Percentiles rank a stretch among this genome's conserved stretches.
These are phyloP conservation scores for button mushroom (Agaricus bisporus) DNA, from an alignment of 768 basidiomycete genomes.

Conservation along the genomic window DNA sequence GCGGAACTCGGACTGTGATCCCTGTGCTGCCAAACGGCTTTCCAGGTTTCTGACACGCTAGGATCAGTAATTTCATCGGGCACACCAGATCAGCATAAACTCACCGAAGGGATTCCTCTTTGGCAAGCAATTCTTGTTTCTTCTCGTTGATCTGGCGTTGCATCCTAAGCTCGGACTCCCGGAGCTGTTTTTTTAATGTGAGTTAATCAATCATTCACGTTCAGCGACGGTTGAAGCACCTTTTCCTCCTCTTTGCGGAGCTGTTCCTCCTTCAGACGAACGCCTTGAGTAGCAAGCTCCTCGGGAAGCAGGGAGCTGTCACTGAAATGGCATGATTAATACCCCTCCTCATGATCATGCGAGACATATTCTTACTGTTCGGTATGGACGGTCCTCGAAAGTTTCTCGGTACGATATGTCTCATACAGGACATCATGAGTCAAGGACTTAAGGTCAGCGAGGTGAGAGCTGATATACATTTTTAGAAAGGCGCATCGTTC, in stretches of 20 bases:
- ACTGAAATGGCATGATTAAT: constrained; percentile 29
- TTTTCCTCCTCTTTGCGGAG: constrained; percentile 96
- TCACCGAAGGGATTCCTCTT: constrained; percentile 89
- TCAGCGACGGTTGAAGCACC: constrained; percentile 26
- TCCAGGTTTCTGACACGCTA: constrained; percentile 68
- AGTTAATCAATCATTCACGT: too few species aligned
- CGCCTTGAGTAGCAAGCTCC: constrained; percentile 94
- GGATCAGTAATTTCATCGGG: not conserved
- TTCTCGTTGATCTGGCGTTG: constrained; percentile 98
- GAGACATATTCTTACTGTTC: constrained; percentile 48
- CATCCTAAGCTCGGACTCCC: constrained; percentile 96
- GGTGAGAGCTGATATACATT: constrained; percentile 62
- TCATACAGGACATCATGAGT: constrained; percentile 94
- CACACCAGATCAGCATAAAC: constrained; percentile 14
- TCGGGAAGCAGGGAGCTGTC: constrained; percentile 92
- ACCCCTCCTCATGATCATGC: too few species aligned
- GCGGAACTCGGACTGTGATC: constrained; percentile 74
- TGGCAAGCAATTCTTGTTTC: constrained; percentile 92
- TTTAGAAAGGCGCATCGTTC: constrained; percentile 5
- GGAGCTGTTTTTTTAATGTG: constrained; percentile 45
- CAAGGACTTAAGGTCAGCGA: constrained; percentile 90
- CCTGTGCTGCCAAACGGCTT: constrained; percentile 86
- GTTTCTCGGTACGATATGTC: constrained; percentile 96
- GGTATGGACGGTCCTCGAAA: constrained; percentile 82
- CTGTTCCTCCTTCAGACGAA: constrained; percentile 98